Evolutionary conservation across 345 rosid species (phyloP).

Genomic region (Mallotus nudiflorus): DNA sequence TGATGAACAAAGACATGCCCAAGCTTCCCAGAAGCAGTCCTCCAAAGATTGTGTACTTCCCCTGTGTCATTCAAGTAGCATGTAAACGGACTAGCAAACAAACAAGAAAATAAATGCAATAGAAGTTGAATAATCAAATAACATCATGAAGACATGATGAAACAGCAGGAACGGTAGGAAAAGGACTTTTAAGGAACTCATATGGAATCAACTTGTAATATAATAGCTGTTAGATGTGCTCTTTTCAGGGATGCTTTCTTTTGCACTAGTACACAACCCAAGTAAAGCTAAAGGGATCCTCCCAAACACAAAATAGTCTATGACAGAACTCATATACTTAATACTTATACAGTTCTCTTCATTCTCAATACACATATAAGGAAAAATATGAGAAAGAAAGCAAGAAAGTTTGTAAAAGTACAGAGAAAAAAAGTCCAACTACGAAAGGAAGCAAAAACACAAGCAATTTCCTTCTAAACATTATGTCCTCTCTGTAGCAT

Average conservation of each 20-base stretch:
- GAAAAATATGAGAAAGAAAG: background rate
- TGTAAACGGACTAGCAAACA: conserved; percentile 14
- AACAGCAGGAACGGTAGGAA: background rate
- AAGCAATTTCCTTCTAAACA: background rate
- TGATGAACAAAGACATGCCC: conserved; percentile 95
- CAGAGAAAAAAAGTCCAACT: background rate
- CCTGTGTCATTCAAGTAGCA: conserved; percentile 44
- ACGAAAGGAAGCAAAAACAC: background rate
- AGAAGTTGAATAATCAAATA: background rate
- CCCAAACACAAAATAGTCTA: background rate
- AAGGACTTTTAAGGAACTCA: background rate
- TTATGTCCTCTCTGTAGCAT: background rate
- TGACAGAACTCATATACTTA: background rate
- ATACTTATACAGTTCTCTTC: background rate
- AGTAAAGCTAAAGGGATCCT: conserved; percentile 4
- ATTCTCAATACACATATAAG: background rate
- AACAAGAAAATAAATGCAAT: conserved; percentile 2
- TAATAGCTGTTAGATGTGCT: background rate
- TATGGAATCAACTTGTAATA: conserved; percentile 7
- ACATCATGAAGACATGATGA: background rate
- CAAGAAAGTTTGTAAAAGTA: background rate
- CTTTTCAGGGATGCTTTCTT: background rate
- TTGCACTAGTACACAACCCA: background rate
- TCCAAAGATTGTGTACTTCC: conserved; percentile 59
- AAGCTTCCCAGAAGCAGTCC: conserved; percentile 98